These are phyloP conservation scores for Botrytis paeoniae DNA, from an alignment of 2,329 filamentous ascomycete genomes.

Conservation along the genomic window DNA sequence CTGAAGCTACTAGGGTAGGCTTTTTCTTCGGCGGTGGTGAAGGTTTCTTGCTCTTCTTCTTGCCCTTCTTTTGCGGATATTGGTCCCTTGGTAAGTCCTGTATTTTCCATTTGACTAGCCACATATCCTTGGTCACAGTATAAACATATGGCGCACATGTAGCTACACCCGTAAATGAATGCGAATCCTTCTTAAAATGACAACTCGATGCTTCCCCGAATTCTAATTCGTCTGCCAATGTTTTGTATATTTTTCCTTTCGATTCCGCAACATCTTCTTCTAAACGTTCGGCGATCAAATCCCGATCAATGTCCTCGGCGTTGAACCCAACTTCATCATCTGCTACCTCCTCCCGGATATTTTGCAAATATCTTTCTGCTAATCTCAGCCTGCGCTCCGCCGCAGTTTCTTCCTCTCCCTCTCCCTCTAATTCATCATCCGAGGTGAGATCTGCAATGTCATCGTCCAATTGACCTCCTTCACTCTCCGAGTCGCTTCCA, in stretches of 20 bases:
- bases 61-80: conserved; percentile 50
- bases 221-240: conserved; percentile 70
- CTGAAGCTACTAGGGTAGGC: conserved; percentile 61
- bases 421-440: conserved; percentile 62
- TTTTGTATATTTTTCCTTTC: conserved; percentile 85
- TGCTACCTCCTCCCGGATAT: conserved; percentile 72
- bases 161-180: conserved; percentile 75
- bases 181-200: conserved; percentile 75
- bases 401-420: conserved; percentile 70
- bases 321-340: conserved; percentile 80
- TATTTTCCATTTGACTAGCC: conserved; percentile 85
- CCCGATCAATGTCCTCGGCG: conserved; percentile 87
- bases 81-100: conserved; percentile 61
- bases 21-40: conserved; percentile 57
- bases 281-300: conserved; percentile 85
- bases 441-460: conserved; percentile 52
- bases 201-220: conserved; percentile 66
- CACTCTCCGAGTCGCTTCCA: conserved; percentile 73
- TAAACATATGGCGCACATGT: conserved; percentile 78
- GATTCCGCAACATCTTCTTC: conserved; percentile 89
- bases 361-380: conserved; percentile 89
- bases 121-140: conserved; percentile 81
- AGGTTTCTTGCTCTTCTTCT: conserved; percentile 56
- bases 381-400: conserved; percentile 83
- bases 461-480: conserved; percentile 49